Conservation (phyloP, 805 yeast genomes). For the Starmerella roubikii region DNA sequence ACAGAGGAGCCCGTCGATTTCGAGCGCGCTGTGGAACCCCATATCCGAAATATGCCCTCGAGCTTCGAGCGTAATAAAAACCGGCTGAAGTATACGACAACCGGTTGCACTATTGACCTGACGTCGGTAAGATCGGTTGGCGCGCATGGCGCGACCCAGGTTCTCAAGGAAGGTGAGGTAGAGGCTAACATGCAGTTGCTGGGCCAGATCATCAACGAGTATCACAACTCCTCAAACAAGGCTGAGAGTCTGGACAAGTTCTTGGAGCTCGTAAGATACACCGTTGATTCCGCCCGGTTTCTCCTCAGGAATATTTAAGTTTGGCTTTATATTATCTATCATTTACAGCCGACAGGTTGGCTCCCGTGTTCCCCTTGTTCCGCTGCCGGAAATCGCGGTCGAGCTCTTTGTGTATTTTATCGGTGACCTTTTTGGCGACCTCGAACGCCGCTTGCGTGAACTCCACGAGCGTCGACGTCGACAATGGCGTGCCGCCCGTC, state of each 20-base stretch:
- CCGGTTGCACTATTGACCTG: slow-evolving; percentile 31
- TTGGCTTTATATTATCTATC: not conserved
- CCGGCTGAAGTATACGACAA: slow-evolving; percentile 57
- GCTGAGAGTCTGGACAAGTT: slow-evolving; percentile 38
- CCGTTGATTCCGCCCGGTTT: slow-evolving; percentile 31
- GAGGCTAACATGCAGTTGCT: slow-evolving; percentile 37
- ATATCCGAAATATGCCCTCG: slow-evolving; percentile 24
- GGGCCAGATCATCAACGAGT: slow-evolving; percentile 30
- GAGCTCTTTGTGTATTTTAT: slow-evolving; percentile 43
- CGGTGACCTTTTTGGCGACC: slow-evolving; percentile 51
- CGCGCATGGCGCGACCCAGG: not conserved
- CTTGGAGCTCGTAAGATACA: slow-evolving; percentile 44
- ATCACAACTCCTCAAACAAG: slow-evolving; percentile 22
- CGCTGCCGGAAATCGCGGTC: slow-evolving; percentile 41
- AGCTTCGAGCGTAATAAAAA: slow-evolving; percentile 50
- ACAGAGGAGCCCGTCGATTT: slow-evolving; percentile 60
- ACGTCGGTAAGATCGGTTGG: slow-evolving; percentile 22
- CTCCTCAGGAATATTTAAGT: slow-evolving; percentile 8
- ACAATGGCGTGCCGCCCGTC: slow-evolving; percentile 80
- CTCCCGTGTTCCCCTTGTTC: slow-evolving; percentile 29
- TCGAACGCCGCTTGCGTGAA: slow-evolving; percentile 54
- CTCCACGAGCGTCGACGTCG: slow-evolving; percentile 51
- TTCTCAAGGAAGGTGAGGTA: slow-evolving; percentile 35
- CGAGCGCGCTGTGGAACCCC: slow-evolving; percentile 19
- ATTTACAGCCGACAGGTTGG: slow-evolving; percentile 21